Evolutionary conservation across 1,284 basidiomycete genomes (phyloP), one percentile per base, ranked within the genome.

Genomic region (Rugosomyces carneus): DNA sequence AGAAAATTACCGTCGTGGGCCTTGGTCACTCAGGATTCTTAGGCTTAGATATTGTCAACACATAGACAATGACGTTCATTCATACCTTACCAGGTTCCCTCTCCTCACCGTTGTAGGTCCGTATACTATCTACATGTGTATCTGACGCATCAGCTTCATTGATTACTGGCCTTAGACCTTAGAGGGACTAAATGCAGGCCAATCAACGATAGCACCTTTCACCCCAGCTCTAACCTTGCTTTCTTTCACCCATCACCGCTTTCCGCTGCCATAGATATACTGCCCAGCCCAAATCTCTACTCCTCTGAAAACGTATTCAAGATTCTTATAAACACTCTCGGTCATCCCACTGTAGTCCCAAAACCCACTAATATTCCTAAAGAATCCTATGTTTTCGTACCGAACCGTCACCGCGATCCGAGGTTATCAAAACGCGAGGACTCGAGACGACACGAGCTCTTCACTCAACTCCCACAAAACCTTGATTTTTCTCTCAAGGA

Each of bases 1-100:
- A 23, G 42, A 29, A 31, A 42, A 27, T 21, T 41, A 21, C 42
- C 55, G 64, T 18, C 62, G 64, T 21, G 81, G 80, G 0, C 80
- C 79, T 2, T 80, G 78, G 75, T 62, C 65, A 2, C 64, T 85
- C 4, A 67, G 81, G 6, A 70, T 84, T 20, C 66, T 83, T 21
- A 61, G 68, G 36, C 65, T 83, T 1, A 60, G 68, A 38, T 59
- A 73, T 38, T 83, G 80, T 55, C 57, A 53, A 35, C 60, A 60
- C 4, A 60, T 84, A 39, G 63, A 70, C 31, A 61, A 72, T 49
- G 51, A 60, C 0, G 62, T 77, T 2, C 67, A 73, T 47, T 46
- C 59, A 1, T 54, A 60, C 42, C 61, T 83, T 2, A 29, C 53
- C 16, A 62, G 56, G 5, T 81, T 84, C 51, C 72, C 72, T 5